These are phyloP conservation scores for Trypanosoma congolense DNA, from an alignment of 208 protist genomes.

Conservation along the genomic window DNA sequence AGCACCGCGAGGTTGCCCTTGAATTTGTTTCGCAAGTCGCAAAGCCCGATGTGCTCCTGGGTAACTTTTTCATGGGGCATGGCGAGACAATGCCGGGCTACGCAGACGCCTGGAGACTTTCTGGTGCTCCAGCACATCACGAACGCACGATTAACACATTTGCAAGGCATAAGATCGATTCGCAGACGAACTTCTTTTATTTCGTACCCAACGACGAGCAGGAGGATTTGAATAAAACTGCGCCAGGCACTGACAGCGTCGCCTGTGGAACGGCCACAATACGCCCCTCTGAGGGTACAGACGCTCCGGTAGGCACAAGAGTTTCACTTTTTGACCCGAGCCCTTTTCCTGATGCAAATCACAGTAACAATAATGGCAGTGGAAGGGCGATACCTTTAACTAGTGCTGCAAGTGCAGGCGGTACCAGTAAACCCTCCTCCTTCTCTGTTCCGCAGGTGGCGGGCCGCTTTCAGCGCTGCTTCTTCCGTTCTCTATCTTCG, in stretches of 20 bases:
- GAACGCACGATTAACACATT: conserved; percentile 78
- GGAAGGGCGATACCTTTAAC: too few relatives aligned
- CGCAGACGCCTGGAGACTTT: conserved; percentile 62
- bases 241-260: too few relatives aligned
- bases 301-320: background rate
- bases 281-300: too few relatives aligned
- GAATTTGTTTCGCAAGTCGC: conserved; percentile 45
- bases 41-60: conserved; percentile 59
- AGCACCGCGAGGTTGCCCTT: conserved; percentile 55
- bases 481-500: conserved; percentile 33
- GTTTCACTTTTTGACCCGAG: background rate
- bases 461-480: conserved; percentile 68
- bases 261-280: too few relatives aligned
- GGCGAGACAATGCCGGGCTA: conserved; percentile 45
- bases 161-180: conserved; percentile 28
- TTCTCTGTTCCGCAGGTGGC: conserved; percentile 44
- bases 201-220: conserved; percentile 26
- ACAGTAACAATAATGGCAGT: background rate
- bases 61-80: conserved; percentile 53
- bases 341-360: too few relatives aligned
- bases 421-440: too few relatives aligned
- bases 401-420: too few relatives aligned
- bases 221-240: background rate
- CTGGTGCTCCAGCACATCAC: conserved; percentile 51
- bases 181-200: conserved; percentile 71